Base-by-base conservation (phyloP, 2,329 filamentous ascomycete species). In the Alternaria solani region DNA sequence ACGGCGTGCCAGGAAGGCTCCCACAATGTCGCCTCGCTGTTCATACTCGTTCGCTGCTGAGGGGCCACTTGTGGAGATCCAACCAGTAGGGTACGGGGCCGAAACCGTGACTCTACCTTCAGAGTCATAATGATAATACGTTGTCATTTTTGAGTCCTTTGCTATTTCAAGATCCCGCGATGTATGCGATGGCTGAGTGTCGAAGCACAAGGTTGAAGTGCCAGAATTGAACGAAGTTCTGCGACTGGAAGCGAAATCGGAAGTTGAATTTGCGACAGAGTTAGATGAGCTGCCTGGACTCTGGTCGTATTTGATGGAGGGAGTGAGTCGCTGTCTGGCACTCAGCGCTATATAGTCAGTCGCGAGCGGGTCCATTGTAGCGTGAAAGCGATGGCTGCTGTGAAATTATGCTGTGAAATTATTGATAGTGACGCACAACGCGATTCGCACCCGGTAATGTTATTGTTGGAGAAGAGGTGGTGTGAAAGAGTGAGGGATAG, bases 1-100 rank as follows among this genome's bases (percentile, higher is more conserved):
- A 18, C 61, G 53, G 14, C 30, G 44, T 25, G 63, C 56, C 9
- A 66, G 51, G 34, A 55, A 64, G 25, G 63, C 61, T 54, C 63
- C 63, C 20, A 64, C 61, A 28, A 51, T 25, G 36, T 66, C 61
- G 39, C 49, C 61, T 14, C 42, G 30, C 23, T n/a, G 46, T 46
- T 55, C 47, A n/a, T 49, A 49, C 6, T 47, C 36, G 28, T 36
- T 32, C 4, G 43, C 18, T 23, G n/a, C 46, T 26, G 4, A 23
- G 38, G 32, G 23, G 18, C 25, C 18, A 46, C 28, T 9, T 28
- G 30, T 34, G 12, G 36, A 53, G 1, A 20, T 4, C 25, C 32
- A 23, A 11, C 48, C 36, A 5, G 48, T 18, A 11, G 58, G 59
- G n/a, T 59, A 16, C 7, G 51, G 3, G 14, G 9, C 25, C 1